phyloP scores from a whole-genome alignment of 805 yeast species.

The Peterozyma xylosa region DNA sequence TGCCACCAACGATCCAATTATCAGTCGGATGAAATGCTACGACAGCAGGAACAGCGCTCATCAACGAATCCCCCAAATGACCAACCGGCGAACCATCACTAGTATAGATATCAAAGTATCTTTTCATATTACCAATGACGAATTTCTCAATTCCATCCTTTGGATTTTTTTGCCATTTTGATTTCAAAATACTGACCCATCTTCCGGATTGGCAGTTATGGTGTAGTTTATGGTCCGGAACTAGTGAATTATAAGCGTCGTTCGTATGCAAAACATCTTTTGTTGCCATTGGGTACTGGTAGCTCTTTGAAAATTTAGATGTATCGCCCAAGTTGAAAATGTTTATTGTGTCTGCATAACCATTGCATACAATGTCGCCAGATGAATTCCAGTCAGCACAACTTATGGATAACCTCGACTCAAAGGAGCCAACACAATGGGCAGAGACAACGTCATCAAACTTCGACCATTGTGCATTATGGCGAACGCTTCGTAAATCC shows the following conservation, averaged over 20 bases:
- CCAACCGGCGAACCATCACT: slow-evolving; percentile 73
- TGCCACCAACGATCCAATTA: slow-evolving; percentile 91
- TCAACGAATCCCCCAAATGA: slow-evolving; percentile 51
- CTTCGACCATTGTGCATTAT: slow-evolving; percentile 49
- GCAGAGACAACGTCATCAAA: slow-evolving; percentile 35
- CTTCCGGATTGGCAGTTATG: slow-evolving; percentile 97
- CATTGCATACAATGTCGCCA: slow-evolving; percentile 77
- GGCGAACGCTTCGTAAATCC: slow-evolving; percentile 62
- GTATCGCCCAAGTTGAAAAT: slow-evolving; percentile 50
- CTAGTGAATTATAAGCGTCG: slow-evolving; percentile 14
- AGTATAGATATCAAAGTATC: slow-evolving; percentile 76
- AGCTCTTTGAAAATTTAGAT: slow-evolving; percentile 19
- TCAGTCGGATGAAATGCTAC: slow-evolving; percentile 73
- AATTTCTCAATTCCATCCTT: slow-evolving; percentile 71
- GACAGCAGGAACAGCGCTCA: slow-evolving; percentile 94
- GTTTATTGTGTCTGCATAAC: slow-evolving; percentile 81
- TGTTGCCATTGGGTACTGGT: slow-evolving; percentile 10
- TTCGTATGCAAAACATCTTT: slow-evolving; percentile 7
- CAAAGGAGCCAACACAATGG: slow-evolving; percentile 50
- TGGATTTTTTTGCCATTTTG: slow-evolving; percentile 78
- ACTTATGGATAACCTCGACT: slow-evolving; percentile 74
- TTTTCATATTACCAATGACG: slow-evolving; percentile 89
- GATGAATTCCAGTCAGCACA: slow-evolving; percentile 75
- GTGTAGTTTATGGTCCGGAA: slow-evolving; percentile 54
- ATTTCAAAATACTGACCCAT: slow-evolving; percentile 90